Conservation (phyloP, 306 rosid genomes). For the Senna siamea region DNA sequence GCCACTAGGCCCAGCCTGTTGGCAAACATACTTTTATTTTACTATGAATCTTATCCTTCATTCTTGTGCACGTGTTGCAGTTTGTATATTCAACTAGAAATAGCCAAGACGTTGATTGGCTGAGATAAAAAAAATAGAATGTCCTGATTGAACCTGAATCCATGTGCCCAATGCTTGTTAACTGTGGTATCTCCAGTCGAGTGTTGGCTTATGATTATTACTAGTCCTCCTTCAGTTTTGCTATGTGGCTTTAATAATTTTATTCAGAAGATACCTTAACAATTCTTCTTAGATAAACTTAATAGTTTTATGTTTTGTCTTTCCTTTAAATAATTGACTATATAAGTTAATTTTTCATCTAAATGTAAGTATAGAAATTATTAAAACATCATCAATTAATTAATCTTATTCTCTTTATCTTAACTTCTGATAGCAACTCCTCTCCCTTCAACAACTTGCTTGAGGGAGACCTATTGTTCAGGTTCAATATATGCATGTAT, state of each 20-base stretch:
- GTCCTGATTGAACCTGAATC: background rate
- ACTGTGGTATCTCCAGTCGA: background rate
- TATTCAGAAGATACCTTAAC: slow-evolving; percentile 1
- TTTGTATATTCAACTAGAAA: background rate
- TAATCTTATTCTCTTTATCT: background rate
- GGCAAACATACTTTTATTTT: background rate
- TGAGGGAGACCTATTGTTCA: background rate
- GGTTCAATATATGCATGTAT: background rate
- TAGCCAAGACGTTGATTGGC: background rate
- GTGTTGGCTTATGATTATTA: background rate
- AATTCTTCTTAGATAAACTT: background rate
- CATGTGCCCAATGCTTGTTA: background rate
- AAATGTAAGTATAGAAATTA: background rate
- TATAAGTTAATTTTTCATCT: background rate
- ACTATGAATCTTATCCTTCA: background rate
- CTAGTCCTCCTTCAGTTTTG: background rate
- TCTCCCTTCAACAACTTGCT: background rate
- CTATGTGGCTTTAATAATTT: background rate
- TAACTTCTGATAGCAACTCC: slow-evolving; percentile 18
- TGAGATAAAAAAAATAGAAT: background rate
- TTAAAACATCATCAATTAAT: background rate
- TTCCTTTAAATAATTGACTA: slow-evolving; percentile 25
- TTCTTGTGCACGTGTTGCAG: background rate
- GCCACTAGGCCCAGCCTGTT: background rate
- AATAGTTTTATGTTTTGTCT: background rate